These are phyloP conservation scores for Coemansia sp. DNA, from an alignment of 192 early-diverging fungal species.

Conservation along the genomic window DNA sequence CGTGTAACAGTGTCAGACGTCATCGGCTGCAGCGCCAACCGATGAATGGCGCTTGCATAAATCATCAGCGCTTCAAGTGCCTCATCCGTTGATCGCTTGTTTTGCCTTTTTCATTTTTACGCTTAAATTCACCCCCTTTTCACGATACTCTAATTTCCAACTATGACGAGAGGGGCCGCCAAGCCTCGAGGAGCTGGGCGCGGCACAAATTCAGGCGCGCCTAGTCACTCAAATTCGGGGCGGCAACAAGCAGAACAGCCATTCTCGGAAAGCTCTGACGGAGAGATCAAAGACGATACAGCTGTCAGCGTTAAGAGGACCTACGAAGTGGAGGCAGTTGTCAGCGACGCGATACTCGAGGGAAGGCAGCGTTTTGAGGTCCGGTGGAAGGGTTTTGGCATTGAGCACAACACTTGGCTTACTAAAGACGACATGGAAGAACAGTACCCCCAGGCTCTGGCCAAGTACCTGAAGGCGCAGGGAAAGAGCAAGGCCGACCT, in stretches of 20 bases:
- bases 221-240: background rate
- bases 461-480: constrained; percentile 11
- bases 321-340: background rate
- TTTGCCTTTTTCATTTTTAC: background rate
- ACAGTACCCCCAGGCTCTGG: background rate
- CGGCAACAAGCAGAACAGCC: background rate
- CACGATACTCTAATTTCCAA: background rate
- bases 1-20: no score
- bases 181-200: background rate
- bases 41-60: no score
- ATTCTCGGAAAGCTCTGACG: background rate
- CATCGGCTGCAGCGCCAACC: no score
- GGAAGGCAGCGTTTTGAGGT: background rate
- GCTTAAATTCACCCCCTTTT: background rate
- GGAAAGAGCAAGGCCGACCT: constrained; percentile 27
- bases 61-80: no score
- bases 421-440: background rate
- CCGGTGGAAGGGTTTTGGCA: background rate
- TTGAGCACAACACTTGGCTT: background rate
- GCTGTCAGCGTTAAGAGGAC: background rate
- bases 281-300: background rate
- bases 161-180: background rate
- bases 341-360: background rate
- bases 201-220: background rate
- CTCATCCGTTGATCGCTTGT: no score